These are phyloP conservation scores for Murraya paniculata DNA, from an alignment of 345 rosid genomes.

Conservation along the genomic window DNA sequence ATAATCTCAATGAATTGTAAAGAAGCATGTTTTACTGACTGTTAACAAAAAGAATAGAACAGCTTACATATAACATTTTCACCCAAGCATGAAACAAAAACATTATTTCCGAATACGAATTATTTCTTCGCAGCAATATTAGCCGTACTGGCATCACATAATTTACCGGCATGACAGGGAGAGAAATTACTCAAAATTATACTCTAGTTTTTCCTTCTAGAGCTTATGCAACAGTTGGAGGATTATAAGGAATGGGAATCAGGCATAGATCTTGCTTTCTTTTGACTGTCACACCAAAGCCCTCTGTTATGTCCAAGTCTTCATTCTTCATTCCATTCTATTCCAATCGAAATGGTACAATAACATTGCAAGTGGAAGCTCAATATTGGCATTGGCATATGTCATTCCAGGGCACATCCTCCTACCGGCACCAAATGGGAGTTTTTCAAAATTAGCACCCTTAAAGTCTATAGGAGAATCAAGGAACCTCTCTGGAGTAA, in stretches of 20 bases:
- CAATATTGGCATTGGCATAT: neutral
- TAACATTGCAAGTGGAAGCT: neutral
- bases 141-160: too few species aligned
- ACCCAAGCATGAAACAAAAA: too few species aligned
- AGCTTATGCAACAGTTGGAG: neutral
- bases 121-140: too few species aligned
- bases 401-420: neutral
- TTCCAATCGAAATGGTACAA: constrained; percentile 1
- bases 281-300: neutral
- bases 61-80: too few species aligned
- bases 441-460: neutral
- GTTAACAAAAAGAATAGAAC: too few species aligned
- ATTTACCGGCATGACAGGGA: neutral
- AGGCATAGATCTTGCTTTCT: neutral
- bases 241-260: neutral
- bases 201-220: neutral
- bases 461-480: constrained; percentile 14
- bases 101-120: too few species aligned
- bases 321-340: neutral
- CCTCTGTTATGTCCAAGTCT: neutral
- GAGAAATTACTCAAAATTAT: neutral
- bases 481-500: constrained; percentile 17
- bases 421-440: constrained; percentile 6
- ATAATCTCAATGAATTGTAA: too few species aligned
- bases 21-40: too few species aligned